Evolutionary conservation across 345 rosid species (phyloP).

Genomic region (Xanthoceras sorbifolium): DNA sequence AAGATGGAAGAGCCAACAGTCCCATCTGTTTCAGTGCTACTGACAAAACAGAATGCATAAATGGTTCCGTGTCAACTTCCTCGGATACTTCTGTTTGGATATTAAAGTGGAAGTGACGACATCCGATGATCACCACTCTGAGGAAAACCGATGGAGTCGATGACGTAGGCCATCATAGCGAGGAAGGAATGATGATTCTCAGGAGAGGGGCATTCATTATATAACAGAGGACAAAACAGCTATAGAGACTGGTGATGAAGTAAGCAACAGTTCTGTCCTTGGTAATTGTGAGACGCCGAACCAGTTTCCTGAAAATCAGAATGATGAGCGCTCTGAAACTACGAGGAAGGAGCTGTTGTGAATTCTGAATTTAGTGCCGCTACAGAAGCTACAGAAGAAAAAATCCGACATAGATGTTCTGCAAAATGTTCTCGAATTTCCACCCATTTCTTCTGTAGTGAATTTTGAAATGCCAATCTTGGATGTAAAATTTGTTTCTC

Average conservation of each 20-base stretch:
- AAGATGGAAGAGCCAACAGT: conserved; percentile 25
- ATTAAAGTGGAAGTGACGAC: conserved; percentile 18
- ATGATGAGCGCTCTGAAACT: conserved; percentile 17
- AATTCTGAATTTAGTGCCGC: conserved; percentile 14
- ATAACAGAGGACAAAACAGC: conserved; percentile 14
- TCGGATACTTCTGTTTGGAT: conserved; percentile 22
- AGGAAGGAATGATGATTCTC: conserved; percentile 19
- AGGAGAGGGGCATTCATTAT: not conserved
- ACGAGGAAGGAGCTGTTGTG: conserved; percentile 17
- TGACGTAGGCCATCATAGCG: conserved; percentile 19
- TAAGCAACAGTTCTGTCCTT: too few relatives aligned
- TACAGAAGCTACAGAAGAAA: conserved; percentile 22
- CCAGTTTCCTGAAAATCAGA: conserved; percentile 27
- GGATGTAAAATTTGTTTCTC: conserved; percentile 63
- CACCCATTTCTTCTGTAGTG: conserved; percentile 36
- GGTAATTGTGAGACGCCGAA: conserved; percentile 28
- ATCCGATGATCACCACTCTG: conserved; percentile 18
- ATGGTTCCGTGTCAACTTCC: conserved; percentile 16
- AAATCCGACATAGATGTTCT: conserved; percentile 30
- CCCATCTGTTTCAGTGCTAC: conserved; percentile 23
- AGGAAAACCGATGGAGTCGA: conserved; percentile 22
- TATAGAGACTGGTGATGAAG: conserved; percentile 22
- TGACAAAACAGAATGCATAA: conserved; percentile 25
- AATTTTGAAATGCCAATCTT: conserved; percentile 67
- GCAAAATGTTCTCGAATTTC: conserved; percentile 41